Conservation (phyloP, 257 asterid species). For the Mitragyna speciosa region DNA sequence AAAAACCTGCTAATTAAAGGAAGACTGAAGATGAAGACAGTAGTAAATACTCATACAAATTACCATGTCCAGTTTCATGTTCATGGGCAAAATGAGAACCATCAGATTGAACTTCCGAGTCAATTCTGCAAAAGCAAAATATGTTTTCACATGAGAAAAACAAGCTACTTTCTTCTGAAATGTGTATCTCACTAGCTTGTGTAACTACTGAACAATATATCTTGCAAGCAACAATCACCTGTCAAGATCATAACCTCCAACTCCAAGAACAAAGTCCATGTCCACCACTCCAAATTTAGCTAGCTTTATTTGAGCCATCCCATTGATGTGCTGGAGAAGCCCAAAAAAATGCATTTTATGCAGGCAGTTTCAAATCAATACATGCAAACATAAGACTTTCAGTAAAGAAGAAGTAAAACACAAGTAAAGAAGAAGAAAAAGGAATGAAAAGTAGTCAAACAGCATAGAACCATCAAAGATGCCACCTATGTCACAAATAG, state of each 20-base stretch:
- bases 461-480: no score
- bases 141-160: slow-evolving; percentile 16
- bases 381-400: no score
- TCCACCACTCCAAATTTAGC: slow-evolving; percentile 80
- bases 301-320: slow-evolving; percentile 73
- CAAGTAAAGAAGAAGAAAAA: no score
- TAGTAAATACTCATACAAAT: slow-evolving; percentile 8
- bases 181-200: background rate
- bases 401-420: no score
- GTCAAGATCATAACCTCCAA: slow-evolving; percentile 97
- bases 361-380: background rate
- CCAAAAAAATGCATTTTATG: background rate
- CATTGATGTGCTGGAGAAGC: slow-evolving; percentile 70
- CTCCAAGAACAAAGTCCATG: slow-evolving; percentile 94
- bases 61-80: slow-evolving; percentile 68
- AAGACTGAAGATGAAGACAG: background rate
- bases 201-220: background rate
- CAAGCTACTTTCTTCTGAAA: background rate
- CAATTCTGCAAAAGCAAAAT: slow-evolving; percentile 56
- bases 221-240: slow-evolving; percentile 41
- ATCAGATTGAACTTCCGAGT: slow-evolving; percentile 64
- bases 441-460: no score
- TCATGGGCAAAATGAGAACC: slow-evolving; percentile 64
- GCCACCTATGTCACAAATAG: no score
- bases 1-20: background rate